These are phyloP conservation scores for Eucalyptus polyanthemos DNA, from an alignment of 345 rosid genomes.

Conservation along the genomic window DNA sequence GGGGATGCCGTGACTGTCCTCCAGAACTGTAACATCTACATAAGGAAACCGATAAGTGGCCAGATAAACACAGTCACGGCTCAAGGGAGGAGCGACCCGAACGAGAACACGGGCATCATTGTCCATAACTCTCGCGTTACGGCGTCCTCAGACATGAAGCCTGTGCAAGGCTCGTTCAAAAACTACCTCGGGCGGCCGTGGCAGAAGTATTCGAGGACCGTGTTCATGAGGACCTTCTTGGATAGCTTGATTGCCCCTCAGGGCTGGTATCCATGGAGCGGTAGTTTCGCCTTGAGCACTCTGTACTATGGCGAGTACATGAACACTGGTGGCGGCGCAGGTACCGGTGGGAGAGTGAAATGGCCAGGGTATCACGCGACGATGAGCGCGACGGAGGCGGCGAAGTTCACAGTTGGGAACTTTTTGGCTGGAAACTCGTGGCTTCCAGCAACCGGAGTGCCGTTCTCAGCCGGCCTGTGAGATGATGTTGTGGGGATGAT, in stretches of 20 bases:
- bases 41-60: constrained; percentile 30
- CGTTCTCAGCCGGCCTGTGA: constrained; percentile 46
- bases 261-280: constrained; percentile 85
- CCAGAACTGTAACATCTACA: constrained; percentile 60
- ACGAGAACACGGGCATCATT: constrained; percentile 74
- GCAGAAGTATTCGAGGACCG: constrained; percentile 68
- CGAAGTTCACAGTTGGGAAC: constrained; percentile 54
- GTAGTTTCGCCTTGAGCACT: constrained; percentile 54
- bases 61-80: constrained; percentile 69
- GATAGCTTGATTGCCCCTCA: constrained; percentile 36
- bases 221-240: constrained; percentile 39
- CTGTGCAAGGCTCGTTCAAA: constrained; percentile 18
- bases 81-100: constrained; percentile 51
- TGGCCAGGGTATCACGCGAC: constrained; percentile 61
- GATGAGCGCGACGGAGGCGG: constrained; percentile 31
- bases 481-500: not conserved
- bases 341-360: constrained; percentile 45
- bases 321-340: constrained; percentile 61
- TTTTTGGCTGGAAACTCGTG: constrained; percentile 57
- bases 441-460: constrained; percentile 72
- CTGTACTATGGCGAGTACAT: constrained; percentile 75
- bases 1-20: constrained; percentile 56
- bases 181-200: constrained; percentile 85
- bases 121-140: constrained; percentile 50
- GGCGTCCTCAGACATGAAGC: constrained; percentile 26